Percentiles rank a stretch among this genome's conserved stretches.
Conservation (phyloP, 2,329 filamentous ascomycete genomes). For the Kalmusia sp. region DNA sequence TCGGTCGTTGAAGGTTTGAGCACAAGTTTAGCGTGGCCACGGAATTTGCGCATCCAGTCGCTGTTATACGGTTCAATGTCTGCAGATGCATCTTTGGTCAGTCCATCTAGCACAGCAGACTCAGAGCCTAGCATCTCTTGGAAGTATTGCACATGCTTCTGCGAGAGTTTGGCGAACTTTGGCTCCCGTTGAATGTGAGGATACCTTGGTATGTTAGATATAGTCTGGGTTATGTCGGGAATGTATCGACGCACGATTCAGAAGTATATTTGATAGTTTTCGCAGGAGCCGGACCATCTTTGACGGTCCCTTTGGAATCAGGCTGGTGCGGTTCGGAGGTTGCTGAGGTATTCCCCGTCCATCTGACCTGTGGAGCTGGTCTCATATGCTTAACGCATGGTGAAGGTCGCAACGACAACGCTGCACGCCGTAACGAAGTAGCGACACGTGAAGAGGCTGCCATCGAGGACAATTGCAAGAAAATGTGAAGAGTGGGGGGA, state of each 20-base stretch:
- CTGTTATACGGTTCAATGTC: conserved; percentile 93
- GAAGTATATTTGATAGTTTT: conserved; percentile 76
- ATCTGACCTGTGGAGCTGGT: conserved; percentile 43
- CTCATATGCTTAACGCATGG: conserved; percentile 30
- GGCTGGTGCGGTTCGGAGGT: conserved; percentile 51
- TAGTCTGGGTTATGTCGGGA: background rate
- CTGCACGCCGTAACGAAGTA: conserved; percentile 41
- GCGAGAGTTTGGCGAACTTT: conserved; percentile 74
- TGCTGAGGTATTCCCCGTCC: conserved; percentile 46
- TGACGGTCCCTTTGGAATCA: conserved; percentile 42
- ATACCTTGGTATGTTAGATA: conserved; percentile 57
- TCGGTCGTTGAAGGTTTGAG: conserved; percentile 84
- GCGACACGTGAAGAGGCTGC: conserved; percentile 43
- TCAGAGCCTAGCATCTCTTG: conserved; percentile 78
- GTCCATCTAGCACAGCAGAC: conserved; percentile 83
- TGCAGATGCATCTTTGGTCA: conserved; percentile 74
- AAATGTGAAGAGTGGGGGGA: conserved; percentile 29
- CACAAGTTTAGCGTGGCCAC: conserved; percentile 85
- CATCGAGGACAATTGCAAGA: conserved; percentile 34
- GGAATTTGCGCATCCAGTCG: conserved; percentile 99
- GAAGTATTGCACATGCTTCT: conserved; percentile 84
- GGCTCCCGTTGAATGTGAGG: conserved; percentile 81
- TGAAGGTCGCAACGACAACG: conserved; percentile 31
- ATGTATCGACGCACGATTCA: conserved; percentile 64
- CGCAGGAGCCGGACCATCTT: conserved; percentile 40